These are phyloP conservation scores for Quercus aquifolioides DNA, from an alignment of 306 rosid species.

Conservation along the genomic window DNA sequence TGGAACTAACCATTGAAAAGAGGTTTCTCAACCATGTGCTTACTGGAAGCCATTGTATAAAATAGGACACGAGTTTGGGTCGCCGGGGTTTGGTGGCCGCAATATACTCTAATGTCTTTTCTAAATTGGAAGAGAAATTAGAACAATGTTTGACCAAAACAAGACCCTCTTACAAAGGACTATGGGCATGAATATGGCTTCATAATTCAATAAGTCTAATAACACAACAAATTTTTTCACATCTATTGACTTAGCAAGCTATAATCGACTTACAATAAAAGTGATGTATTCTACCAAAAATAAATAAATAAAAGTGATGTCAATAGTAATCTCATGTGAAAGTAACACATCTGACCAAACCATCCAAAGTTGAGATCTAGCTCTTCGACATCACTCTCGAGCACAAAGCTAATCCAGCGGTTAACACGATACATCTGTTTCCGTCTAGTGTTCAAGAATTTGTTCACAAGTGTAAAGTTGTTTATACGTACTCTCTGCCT, in stretches of 20 bases:
- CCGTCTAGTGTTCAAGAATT: background rate
- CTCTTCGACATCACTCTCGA: constrained; percentile 16
- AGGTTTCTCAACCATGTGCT: background rate
- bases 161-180: no score
- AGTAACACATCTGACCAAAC: background rate
- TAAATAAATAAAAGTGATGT: no score
- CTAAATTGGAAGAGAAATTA: background rate
- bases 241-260: no score
- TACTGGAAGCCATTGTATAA: constrained; percentile 1
- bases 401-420: constrained; percentile 30
- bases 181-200: no score
- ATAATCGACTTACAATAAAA: no score
- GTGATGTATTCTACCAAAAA: no score
- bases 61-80: background rate
- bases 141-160: background rate
- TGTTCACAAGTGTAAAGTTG: constrained; percentile 4
- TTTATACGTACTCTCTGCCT: constrained; percentile 16
- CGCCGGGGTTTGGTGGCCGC: constrained; percentile 6
- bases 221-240: no score
- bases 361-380: constrained; percentile 11
- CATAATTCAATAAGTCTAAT: background rate
- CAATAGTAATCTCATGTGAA: no score
- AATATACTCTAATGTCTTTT: background rate
- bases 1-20: background rate
- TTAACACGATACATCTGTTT: background rate